These are phyloP conservation scores for Parachaetomium inaequale DNA, from an alignment of 495 filamentous ascomycete genomes.

Conservation along the genomic window DNA sequence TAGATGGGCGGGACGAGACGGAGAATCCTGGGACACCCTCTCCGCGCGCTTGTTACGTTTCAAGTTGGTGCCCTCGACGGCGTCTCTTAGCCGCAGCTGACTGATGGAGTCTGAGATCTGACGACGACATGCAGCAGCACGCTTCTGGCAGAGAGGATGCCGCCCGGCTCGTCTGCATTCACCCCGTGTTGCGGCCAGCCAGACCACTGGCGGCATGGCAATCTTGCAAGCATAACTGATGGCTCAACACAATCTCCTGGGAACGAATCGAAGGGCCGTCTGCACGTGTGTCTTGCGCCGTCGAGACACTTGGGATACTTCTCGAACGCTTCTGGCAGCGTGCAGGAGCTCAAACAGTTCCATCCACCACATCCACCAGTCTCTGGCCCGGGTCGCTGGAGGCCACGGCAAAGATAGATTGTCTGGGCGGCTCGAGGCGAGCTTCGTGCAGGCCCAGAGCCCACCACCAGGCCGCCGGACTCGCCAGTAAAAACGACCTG, in stretches of 20 bases:
- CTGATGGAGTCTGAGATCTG: slow-evolving; percentile 18
- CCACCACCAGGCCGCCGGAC: slow-evolving; percentile 8
- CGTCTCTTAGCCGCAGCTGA: slow-evolving; percentile 26
- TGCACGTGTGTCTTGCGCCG: slow-evolving; percentile 6
- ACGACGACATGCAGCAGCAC: slow-evolving; percentile 9
- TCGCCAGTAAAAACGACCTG: neutral
- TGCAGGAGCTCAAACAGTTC: slow-evolving; percentile 17
- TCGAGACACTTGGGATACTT: slow-evolving; percentile 2
- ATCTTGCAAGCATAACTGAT: slow-evolving; percentile 11
- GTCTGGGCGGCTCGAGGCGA: slow-evolving; percentile 15
- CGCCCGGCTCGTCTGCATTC: neutral
- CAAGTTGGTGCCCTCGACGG: slow-evolving; percentile 25
- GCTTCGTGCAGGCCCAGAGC: slow-evolving; percentile 1
- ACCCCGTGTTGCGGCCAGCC: neutral
- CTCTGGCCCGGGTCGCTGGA: neutral
- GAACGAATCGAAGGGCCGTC: slow-evolving; percentile 9
- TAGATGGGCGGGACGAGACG: slow-evolving; percentile 10
- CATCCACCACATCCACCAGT: slow-evolving; percentile 1
- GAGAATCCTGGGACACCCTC: slow-evolving; percentile 1
- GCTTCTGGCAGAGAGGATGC: neutral
- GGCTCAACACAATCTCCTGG: slow-evolving; percentile 17
- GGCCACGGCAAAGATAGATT: slow-evolving; percentile 6
- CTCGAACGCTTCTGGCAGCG: slow-evolving; percentile 18
- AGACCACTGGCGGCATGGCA: slow-evolving; percentile 2
- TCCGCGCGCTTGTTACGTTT: slow-evolving; percentile 38